Evolutionary conservation across 495 filamentous ascomycete species (phyloP), one percentile per base, ranked within the genome.

Genomic region (Aspergillus cristatus): DNA sequence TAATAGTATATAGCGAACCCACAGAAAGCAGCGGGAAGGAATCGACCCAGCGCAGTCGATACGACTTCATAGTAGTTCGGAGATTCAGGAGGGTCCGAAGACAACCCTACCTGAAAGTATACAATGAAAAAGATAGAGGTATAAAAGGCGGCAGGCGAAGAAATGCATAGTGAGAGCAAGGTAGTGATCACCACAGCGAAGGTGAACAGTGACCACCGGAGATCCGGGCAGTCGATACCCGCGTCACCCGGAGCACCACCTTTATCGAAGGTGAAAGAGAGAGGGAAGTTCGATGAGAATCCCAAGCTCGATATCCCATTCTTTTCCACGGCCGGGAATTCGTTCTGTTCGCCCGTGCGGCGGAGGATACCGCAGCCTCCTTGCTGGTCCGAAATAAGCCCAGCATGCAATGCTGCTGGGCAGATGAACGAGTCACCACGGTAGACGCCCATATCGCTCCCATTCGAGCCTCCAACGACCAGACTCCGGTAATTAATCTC

Each of bases 341-440:
- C 49, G 36, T 64, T 58, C 28, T 75, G 67, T 37, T 74, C 60
- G 17, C 85, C 85, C 3, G 73, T 58, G 18, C 82, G 68, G 16
- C 65, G 67, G 12, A 84, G 63, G n/a, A 82, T 70, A 7, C 79
- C 85, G 50, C 85, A 88, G 3, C 85, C 85, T 28, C 85, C 85
- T 3, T 64, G 66, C 0, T 61, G 52, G 51, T 83, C 62, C 22
- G 68, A 69, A 30, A 86, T 69, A 24, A 87, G 32, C 6, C 84
- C 84, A 7, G 82, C 74, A 58, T 90, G 84, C 18, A 90, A 70
- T 12, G 83, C 84, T 6, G 83, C 63, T 10, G 71, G 71, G 51
- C 84, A 90, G 43, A 88, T 78, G 38, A 80, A 81, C 2, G 84
- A 88, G 48, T 90, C 85, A 4, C 81, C 79, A 11, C 85, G 73